Percentiles rank a stretch among this genome's conserved stretches.
These are phyloP conservation scores for Sanghuangporus baumii DNA, from an alignment of 1,284 basidiomycete genomes.

Conservation along the genomic window DNA sequence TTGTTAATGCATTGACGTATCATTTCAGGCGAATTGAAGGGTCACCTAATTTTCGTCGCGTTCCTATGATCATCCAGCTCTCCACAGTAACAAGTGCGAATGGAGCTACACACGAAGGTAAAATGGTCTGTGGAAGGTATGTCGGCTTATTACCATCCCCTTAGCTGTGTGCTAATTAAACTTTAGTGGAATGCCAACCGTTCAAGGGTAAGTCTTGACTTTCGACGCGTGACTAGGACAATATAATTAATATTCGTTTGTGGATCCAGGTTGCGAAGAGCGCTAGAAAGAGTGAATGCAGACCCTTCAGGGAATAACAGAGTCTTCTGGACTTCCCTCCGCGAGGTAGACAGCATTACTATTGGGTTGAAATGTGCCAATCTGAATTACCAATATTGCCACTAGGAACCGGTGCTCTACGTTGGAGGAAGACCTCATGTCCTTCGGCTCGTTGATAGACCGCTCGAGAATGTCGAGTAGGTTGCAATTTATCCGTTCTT, in stretches of 20 bases:
- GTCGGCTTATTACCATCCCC: slow-evolving; percentile 19
- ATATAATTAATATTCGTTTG: slow-evolving; percentile 18
- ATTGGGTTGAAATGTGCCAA: background rate
- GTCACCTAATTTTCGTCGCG: slow-evolving; percentile 84
- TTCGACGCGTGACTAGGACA: slow-evolving; percentile 21
- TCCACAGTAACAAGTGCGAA: slow-evolving; percentile 32
- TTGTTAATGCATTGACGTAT: slow-evolving; percentile 12
- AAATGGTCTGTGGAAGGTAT: slow-evolving; percentile 82
- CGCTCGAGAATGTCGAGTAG: slow-evolving; percentile 90
- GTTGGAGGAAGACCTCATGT: slow-evolving; percentile 90
- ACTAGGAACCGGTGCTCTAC: slow-evolving; percentile 90
- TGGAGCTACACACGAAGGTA: slow-evolving; percentile 41
- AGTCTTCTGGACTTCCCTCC: slow-evolving; percentile 87
- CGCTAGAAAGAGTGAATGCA: slow-evolving; percentile 78
- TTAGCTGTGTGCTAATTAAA: slow-evolving; percentile 13
- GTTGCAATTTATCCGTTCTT: slow-evolving; percentile 24
- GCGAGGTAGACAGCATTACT: slow-evolving; percentile 51
- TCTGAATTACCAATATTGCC: background rate
- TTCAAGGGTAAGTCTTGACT: slow-evolving; percentile 55
- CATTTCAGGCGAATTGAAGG: slow-evolving; percentile 79
- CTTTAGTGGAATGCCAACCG: slow-evolving; percentile 80
- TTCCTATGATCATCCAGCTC: slow-evolving; percentile 56
- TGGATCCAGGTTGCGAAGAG: slow-evolving; percentile 64
- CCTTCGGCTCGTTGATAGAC: slow-evolving; percentile 84
- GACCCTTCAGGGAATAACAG: slow-evolving; percentile 64